These are phyloP conservation scores for Aschersonia sp. DNA, from an alignment of 2,329 filamentous ascomycete species.

Conservation along the genomic window DNA sequence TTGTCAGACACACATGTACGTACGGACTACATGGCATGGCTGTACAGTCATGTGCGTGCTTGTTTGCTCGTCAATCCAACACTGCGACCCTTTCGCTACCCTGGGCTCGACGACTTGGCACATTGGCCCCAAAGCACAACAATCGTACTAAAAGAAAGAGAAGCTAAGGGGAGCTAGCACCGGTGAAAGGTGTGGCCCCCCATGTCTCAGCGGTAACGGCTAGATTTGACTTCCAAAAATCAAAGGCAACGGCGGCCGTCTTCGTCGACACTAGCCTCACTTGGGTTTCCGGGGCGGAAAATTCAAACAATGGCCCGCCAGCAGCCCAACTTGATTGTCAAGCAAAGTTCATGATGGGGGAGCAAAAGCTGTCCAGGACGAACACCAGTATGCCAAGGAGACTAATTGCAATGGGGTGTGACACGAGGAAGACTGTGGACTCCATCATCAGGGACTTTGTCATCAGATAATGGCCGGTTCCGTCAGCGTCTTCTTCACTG, in stretches of 20 bases:
- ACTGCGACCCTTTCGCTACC: not conserved
- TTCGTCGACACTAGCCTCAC: constrained; percentile 1
- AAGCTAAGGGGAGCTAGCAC: not conserved
- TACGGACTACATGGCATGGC: too few relatives aligned
- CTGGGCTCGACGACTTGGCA: not conserved
- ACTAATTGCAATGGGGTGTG: not conserved
- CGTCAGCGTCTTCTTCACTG: not conserved
- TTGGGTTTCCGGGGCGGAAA: not conserved
- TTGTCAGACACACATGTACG: too few relatives aligned
- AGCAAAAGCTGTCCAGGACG: not conserved
- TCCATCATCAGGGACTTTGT: not conserved
- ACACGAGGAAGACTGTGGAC: not conserved
- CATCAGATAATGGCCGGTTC: not conserved
- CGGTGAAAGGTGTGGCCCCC: constrained; percentile 1
- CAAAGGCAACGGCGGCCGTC: constrained; percentile 1
- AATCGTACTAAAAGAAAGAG: not conserved
- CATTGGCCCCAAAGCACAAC: not conserved
- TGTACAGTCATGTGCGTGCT: not conserved
- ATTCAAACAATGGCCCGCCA: constrained; percentile 1
- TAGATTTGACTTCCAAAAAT: not conserved
- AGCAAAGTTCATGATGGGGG: not conserved
- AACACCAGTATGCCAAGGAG: not conserved
- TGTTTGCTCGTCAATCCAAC: not conserved
- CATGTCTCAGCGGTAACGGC: constrained; percentile 1
- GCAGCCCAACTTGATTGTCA: not conserved